Evolutionary conservation across 1,284 basidiomycete genomes (phyloP), one percentile per base, ranked within the genome.

Genomic region (Hypsizygus ulmarius): DNA sequence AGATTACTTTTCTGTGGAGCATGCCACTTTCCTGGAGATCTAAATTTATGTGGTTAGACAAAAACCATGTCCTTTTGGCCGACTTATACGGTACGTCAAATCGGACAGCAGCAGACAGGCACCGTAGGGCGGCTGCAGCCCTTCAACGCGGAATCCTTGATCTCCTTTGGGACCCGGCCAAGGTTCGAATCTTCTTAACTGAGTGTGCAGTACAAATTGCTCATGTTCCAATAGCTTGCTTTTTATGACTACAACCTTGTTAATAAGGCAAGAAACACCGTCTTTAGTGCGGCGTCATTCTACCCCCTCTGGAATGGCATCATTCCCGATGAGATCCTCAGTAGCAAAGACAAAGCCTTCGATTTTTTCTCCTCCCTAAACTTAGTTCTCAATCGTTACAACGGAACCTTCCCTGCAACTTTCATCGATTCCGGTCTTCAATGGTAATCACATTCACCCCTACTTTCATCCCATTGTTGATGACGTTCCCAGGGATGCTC

Each of bases 231-330:
- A 9, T 6, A 90, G 72, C 73, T 92, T 21, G 90, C 84, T 3
- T 96, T 94, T 71, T 95, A 95, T 64, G 91, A 93, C 66, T 94
- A 84, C 67, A 90, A 91, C 66, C 66, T 83, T 38, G 84, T 79
- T 2, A 76, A 81, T 3, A 82, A 84, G 50, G 62, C 75, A 7
- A 81, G 85, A 47, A 84, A 81, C 51, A 63, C 61, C 16, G 63
- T 90, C 39, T 93, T 84, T 68, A 81, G 79, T 11, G 74, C 72
- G 0, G 90, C 89, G 1, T 82, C 82, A 1, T 91, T 89, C 66
- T 95, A 91, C 66, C 91, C 94, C 0, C 72, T 88, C 40, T 96
- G 94, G 94, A 85, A 78, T 46, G 87, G 83, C 18, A 92, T 97
- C 59, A 73, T 92, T 41, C 93, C 93, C 0, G 61, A 77, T 12